These are phyloP conservation scores for Chaetomiaceae sp. DNA, from an alignment of 2,329 filamentous ascomycete genomes.

Conservation along the genomic window DNA sequence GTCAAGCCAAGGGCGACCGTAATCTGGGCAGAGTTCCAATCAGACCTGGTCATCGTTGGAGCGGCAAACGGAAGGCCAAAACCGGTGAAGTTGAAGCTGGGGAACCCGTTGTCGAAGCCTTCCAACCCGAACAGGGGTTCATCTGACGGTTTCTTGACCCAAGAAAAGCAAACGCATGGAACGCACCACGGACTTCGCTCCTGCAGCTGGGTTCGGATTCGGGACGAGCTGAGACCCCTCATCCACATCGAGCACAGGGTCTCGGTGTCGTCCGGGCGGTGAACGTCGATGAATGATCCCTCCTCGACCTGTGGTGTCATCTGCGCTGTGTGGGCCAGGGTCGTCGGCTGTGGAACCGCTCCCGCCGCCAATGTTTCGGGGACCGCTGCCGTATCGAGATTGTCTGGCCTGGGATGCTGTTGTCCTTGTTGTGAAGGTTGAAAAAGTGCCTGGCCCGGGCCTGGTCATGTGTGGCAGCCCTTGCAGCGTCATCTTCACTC, in stretches of 20 bases:
- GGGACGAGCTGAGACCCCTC: not conserved
- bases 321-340: not conserved
- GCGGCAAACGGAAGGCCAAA: not conserved
- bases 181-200: not conserved
- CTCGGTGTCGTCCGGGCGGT: not conserved
- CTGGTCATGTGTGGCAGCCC: not conserved
- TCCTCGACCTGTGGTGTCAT: not conserved
- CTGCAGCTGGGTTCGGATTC: slow-evolving; percentile 2
- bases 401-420: slow-evolving; percentile 12
- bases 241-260: not conserved
- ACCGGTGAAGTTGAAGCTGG: not conserved
- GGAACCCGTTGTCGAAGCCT: not conserved
- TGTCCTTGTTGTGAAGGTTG: slow-evolving; percentile 2
- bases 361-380: slow-evolving; percentile 14
- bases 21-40: not conserved
- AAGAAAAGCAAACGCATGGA: slow-evolving; percentile 2
- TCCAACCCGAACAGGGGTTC: not conserved
- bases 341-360: not conserved
- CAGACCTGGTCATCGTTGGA: not conserved
- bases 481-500: slow-evolving; percentile 4
- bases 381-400: slow-evolving; percentile 12
- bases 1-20: not conserved
- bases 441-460: too few species aligned
- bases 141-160: not conserved
- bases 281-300: too few species aligned